These are phyloP conservation scores for Lecanicillium sp. DNA, from an alignment of 2,329 filamentous ascomycete genomes.

Conservation along the genomic window DNA sequence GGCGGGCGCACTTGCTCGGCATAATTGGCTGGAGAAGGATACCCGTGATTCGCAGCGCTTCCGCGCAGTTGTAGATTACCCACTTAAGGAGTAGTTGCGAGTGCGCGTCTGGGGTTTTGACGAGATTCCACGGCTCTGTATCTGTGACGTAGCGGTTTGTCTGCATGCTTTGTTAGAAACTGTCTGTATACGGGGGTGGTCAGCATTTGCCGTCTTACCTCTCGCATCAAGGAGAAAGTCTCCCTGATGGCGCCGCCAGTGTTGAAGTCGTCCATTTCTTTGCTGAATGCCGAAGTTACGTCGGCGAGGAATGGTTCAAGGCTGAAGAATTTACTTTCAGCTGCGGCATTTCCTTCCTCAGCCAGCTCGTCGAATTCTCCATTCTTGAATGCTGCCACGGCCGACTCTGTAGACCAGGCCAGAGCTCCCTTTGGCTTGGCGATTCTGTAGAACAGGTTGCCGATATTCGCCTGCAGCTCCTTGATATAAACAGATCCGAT, in stretches of 20 bases:
- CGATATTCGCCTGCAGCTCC: constrained; percentile 66
- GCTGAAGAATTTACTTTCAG: constrained; percentile 15
- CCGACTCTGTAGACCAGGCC: constrained; percentile 56
- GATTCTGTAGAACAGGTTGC: constrained; percentile 71
- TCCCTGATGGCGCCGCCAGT: constrained; percentile 57
- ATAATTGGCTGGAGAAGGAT: constrained; percentile 91
- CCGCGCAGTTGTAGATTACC: constrained; percentile 63
- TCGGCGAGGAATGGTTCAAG: constrained; percentile 16
- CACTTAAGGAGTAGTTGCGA: constrained; percentile 39
- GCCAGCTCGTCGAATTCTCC: constrained; percentile 16
- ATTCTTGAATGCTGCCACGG: constrained; percentile 33
- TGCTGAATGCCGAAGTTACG: constrained; percentile 24
- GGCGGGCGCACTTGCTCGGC: constrained; percentile 62
- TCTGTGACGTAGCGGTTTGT: constrained; percentile 45
- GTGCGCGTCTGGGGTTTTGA: constrained; percentile 26
- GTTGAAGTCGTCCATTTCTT: constrained; percentile 56
- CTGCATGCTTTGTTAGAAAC: constrained; percentile 18
- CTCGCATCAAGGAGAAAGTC: constrained; percentile 54
- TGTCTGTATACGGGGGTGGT: background rate
- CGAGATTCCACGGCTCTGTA: constrained; percentile 60
- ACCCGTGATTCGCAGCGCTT: constrained; percentile 69
- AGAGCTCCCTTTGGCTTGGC: constrained; percentile 47
- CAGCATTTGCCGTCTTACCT: constrained; percentile 32
- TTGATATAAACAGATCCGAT: constrained; percentile 76
- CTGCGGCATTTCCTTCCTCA: background rate